Base-by-base conservation (phyloP, 1,139 yeast genomes). In the Pichia cactophila region DNA sequence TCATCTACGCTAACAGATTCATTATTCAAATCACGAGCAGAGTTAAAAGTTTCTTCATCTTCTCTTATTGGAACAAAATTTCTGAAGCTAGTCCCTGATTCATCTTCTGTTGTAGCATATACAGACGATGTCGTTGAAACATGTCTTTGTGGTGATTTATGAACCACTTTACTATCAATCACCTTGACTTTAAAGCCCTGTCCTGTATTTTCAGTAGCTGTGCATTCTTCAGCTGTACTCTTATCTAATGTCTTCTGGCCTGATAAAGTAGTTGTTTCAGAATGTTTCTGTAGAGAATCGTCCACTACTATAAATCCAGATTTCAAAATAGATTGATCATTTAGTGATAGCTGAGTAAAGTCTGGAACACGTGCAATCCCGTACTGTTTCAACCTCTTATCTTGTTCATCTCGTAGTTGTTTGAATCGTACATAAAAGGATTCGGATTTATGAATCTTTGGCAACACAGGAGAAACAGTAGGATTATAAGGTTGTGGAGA, bases 371-470 rank as follows among this genome's bases (percentile, higher is more conserved):
- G 40, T 2, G 50, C 50, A 4, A 57, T 53, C 40, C 61, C 60
- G 35, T 33, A 41, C 17, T 44, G 39, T 11, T 45, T 35, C 14
- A 58, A 36, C 4, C 44, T 39, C 8, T 43, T 47, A 23, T 58
- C 61, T 35, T 58, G 61, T 20, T 42, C 33, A 9, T 35, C 35
- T 31, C 59, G 46, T 45, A 56, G 44, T n/a, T 45, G 28, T 33
- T 49, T 52, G 36, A 57, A 58, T 28, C 52, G 43, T 8, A 44
- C 29, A 49, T 56, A 55, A 38, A 54, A 57, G 5, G 60, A 56
- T 17, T 50, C 42, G 3, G 55, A 53, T 28, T 40, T 40, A 23
- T 12, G n/a, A 12, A 38, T 38, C 7, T 20, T 14, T 5, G 28
- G 41, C 11, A 38, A 14, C 5, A 6, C 29, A 6, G 28, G n/a